These are phyloP conservation scores for Daldinia eschscholtzii DNA, from an alignment of 2,329 filamentous ascomycete genomes.

Conservation along the genomic window DNA sequence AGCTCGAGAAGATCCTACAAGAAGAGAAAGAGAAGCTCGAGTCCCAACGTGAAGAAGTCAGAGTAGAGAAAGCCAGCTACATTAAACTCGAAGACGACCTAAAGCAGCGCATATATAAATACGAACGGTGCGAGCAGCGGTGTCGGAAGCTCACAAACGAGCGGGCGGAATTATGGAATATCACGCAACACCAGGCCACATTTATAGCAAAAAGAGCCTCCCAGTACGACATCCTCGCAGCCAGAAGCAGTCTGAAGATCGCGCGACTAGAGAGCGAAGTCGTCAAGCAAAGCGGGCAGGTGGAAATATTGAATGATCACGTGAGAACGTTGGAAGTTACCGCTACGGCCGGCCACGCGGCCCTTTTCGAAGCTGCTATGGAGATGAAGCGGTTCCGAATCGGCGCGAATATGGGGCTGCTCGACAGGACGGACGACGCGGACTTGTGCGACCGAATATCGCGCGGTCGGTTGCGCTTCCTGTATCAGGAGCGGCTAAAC, in stretches of 20 bases:
- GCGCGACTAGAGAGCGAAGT: not conserved
- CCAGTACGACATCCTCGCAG: not conserved
- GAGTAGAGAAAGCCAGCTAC: not conserved
- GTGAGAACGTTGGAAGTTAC: not conserved
- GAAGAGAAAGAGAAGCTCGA: not conserved
- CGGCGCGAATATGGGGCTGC: too few relatives aligned
- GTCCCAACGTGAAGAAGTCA: not conserved
- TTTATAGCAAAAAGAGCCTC: not conserved
- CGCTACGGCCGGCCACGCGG: not conserved
- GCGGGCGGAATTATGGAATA: not conserved
- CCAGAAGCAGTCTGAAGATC: not conserved
- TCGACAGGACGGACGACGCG: too few relatives aligned
- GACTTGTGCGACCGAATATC: too few relatives aligned
- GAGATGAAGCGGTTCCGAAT: not conserved
- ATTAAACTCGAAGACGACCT: not conserved
- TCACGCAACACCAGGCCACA: not conserved
- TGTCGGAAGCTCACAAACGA: not conserved
- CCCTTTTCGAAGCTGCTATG: not conserved
- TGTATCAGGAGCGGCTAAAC: too few relatives aligned
- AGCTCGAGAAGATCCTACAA: not conserved
- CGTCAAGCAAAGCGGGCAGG: not conserved
- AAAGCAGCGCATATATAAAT: not conserved
- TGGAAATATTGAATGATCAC: not conserved
- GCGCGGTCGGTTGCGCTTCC: too few relatives aligned
- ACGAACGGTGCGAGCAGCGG: too few relatives aligned